phyloP scores from a whole-genome alignment of 2,329 filamentous ascomycete species.

The Fusarium sp. region DNA sequence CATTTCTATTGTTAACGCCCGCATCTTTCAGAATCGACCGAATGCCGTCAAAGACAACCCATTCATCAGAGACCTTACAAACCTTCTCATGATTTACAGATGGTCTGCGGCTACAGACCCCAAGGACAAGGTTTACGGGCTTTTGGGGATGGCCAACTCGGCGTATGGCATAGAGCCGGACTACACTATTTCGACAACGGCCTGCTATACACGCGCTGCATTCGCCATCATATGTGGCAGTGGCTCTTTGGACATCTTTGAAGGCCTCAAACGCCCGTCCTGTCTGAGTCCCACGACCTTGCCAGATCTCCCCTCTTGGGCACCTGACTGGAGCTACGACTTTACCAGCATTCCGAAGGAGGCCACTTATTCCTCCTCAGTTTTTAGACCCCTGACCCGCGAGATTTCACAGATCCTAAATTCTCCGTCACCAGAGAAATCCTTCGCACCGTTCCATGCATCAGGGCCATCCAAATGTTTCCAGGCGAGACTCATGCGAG shows the following conservation, averaged over 20 bases:
- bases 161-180: slow-evolving; percentile 1
- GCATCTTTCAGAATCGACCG: neutral
- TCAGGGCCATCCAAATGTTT: neutral
- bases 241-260: neutral
- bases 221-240: neutral
- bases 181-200: neutral
- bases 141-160: slow-evolving; percentile 7
- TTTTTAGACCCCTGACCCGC: slow-evolving; percentile 2
- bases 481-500: neutral
- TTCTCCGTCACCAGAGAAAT: neutral
- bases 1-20: neutral
- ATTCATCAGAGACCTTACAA: neutral
- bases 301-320: neutral
- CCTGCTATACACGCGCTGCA: neutral
- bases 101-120: slow-evolving; percentile 7
- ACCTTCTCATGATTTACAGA: neutral
- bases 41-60: neutral
- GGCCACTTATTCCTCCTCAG: neutral
- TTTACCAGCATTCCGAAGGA: neutral
- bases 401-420: neutral
- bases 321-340: slow-evolving; percentile 1
- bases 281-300: neutral
- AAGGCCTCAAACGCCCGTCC: neutral
- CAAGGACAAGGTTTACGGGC: slow-evolving; percentile 1
- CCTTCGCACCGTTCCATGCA: neutral